phyloP scores from a whole-genome alignment of 139 green algal species.

The Tetradesmus lagerheimii region DNA sequence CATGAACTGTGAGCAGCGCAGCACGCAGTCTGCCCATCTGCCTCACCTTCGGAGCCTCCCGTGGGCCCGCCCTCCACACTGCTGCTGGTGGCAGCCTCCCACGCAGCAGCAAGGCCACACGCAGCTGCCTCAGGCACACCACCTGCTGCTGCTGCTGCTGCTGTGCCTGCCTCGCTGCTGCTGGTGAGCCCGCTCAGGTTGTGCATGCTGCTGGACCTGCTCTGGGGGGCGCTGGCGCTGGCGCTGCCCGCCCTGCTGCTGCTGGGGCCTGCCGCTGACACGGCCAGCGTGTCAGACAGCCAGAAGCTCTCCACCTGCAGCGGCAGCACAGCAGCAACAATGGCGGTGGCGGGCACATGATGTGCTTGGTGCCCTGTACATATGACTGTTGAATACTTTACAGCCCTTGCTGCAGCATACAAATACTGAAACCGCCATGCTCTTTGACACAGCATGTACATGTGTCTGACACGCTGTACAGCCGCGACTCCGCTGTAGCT shows the following conservation, averaged over 20 bases:
- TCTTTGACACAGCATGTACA: not conserved
- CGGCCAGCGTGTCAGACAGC: conserved; percentile 61
- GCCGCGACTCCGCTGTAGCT: too few species aligned
- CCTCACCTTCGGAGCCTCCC: not conserved
- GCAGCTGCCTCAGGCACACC: not conserved
- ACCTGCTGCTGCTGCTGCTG: conserved; percentile 33
- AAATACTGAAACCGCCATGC: not conserved
- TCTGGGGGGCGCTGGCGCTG: conserved; percentile 6
- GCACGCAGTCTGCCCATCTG: too few species aligned
- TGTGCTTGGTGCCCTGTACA: too few species aligned
- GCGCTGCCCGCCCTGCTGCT: conserved; percentile 49
- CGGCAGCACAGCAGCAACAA: not conserved
- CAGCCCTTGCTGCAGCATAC: not conserved
- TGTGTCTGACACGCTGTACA: not conserved
- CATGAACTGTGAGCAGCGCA: not conserved
- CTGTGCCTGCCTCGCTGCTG: not conserved
- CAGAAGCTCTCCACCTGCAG: conserved; percentile 83
- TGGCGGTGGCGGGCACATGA: not conserved
- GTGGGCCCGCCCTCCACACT: not conserved
- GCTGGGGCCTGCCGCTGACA: not conserved
- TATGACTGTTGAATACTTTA: not conserved
- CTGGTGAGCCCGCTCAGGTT: not conserved
- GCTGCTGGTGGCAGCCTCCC: not conserved
- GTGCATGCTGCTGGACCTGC: conserved; percentile 18
- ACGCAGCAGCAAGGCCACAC: not conserved